Evolutionary conservation across 495 filamentous ascomycete genomes (phyloP).

Genomic region (Parmelia sp.): DNA sequence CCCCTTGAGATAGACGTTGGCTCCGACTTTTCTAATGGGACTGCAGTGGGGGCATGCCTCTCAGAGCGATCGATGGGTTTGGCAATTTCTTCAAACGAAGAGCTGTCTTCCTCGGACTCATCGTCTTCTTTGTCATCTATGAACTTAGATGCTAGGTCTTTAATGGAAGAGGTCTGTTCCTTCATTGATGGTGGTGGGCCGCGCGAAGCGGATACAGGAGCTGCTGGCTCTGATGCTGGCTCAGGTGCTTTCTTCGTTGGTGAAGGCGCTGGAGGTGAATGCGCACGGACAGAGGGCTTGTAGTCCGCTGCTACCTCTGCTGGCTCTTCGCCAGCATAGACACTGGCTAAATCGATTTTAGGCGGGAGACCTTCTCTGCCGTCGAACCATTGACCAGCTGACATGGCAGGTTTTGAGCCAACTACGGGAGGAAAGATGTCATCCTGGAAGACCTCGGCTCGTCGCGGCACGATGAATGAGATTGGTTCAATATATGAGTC

Average conservation of each 20-base stretch:
- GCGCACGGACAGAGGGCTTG: slow-evolving; percentile 47
- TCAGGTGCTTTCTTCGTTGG: slow-evolving; percentile 49
- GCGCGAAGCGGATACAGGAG: slow-evolving; percentile 37
- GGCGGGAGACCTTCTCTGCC: slow-evolving; percentile 78
- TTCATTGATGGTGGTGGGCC: slow-evolving; percentile 61
- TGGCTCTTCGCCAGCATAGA: slow-evolving; percentile 77
- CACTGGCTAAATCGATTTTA: slow-evolving; percentile 86
- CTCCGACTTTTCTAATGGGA: slow-evolving; percentile 17
- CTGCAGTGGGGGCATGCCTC: slow-evolving; percentile 4
- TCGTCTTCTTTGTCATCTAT: slow-evolving; percentile 63
- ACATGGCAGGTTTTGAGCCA: slow-evolving; percentile 72
- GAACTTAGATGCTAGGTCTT: slow-evolving; percentile 75
- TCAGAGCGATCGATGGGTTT: slow-evolving; percentile 51
- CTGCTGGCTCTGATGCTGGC: slow-evolving; percentile 40
- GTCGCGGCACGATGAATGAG: slow-evolving; percentile 91
- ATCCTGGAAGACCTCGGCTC: slow-evolving; percentile 94
- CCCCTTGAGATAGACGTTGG: slow-evolving; percentile 14
- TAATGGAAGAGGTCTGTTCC: slow-evolving; percentile 79
- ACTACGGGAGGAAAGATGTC: slow-evolving; percentile 87
- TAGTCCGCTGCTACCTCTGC: slow-evolving; percentile 66
- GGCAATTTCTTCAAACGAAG: slow-evolving; percentile 77
- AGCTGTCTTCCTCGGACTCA: slow-evolving; percentile 51
- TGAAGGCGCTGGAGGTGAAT: slow-evolving; percentile 46
- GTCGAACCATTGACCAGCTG: slow-evolving; percentile 72
- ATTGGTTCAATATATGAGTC: slow-evolving; percentile 92